Evolutionary conservation across 345 rosid genomes (phyloP), one percentile per base, ranked within the genome.

Genomic region (Eutrema heterophyllum): DNA sequence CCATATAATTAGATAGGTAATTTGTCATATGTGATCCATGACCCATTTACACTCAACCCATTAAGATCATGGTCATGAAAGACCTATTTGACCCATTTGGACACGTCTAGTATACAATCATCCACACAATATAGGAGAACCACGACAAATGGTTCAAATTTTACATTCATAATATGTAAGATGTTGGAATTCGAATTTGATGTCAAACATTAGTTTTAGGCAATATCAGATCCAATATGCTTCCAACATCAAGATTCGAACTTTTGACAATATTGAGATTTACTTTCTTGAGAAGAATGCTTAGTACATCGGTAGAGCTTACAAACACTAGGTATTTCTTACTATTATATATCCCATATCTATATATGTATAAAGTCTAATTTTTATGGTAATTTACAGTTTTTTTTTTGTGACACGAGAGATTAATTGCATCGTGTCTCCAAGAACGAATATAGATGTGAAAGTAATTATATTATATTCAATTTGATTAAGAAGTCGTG

Each of bases 401-500:
- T 59, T 29, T 39, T 51, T 32, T 50, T 21, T 21, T 50, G 26
- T 30, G 5, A 9, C 24, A 26, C 51, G 43, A 30, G 9, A 39
- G 52, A 12, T 16, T 8, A 43, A 53, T 13, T 4, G 29, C 15
- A 35, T 35, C 43, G 51, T 73, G 33, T 16, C 65, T 49, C 78
- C 54, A 74, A 57, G 30, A 39, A 9, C 46, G 38, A 74, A 49
- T 67, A 27, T 32, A 27, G 10, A 45, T 48, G 21, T 51, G 56
- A 45, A 64, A 54, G 38, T n/a, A n/a, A n/a, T n/a, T 48, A 16
- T 49, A 51, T 38, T 46, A 46, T 26, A 3, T 13, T 55, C 40
- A 32, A n/a, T 32, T 11, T 26, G 21, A 64, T 15, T 46, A 45
- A 11, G 41, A 66, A 51, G 29, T 67, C 79, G 63, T 74, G 78